These are phyloP conservation scores for Aspergillus sp. DNA, from an alignment of 2,329 filamentous ascomycete species.

Conservation along the genomic window DNA sequence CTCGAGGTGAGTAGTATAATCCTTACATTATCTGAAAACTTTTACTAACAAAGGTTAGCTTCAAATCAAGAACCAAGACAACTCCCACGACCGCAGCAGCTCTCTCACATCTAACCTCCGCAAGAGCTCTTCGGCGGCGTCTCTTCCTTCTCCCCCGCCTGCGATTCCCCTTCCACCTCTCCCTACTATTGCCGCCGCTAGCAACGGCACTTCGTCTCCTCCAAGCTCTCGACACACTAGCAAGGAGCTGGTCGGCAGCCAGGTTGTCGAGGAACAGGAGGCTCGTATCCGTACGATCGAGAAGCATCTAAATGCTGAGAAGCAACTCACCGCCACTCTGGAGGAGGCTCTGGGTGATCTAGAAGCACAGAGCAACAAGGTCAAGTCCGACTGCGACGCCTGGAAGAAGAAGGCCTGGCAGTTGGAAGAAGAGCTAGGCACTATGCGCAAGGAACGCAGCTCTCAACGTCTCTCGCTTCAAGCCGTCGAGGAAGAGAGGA, in stretches of 20 bases:
- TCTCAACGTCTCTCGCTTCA: constrained; percentile 69
- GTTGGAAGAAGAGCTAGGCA: constrained; percentile 63
- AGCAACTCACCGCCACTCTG: constrained; percentile 90
- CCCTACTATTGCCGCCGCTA: constrained; percentile 59
- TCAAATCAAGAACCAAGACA: constrained; percentile 45
- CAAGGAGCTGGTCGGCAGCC: constrained; percentile 75
- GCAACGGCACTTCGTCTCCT: constrained; percentile 54
- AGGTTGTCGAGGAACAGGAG: constrained; percentile 93
- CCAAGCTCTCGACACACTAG: constrained; percentile 71
- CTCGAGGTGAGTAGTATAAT: constrained; percentile 65
- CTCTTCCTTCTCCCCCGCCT: constrained; percentile 88
- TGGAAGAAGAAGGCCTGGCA: constrained; percentile 84
- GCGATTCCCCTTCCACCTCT: constrained; percentile 94
- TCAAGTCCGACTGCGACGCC: constrained; percentile 83
- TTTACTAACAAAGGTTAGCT: constrained; percentile 29
- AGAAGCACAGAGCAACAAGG: constrained; percentile 86
- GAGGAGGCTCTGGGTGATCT: constrained; percentile 95
- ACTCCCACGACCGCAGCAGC: constrained; percentile 55
- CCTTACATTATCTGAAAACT: neutral
- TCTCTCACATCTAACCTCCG: constrained; percentile 69
- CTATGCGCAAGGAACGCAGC: constrained; percentile 59
- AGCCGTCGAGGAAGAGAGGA: constrained; percentile 93
- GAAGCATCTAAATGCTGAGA: constrained; percentile 93
- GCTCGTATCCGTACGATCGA: constrained; percentile 92
- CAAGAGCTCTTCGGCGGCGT: constrained; percentile 79